Conservation (phyloP, 2,329 filamentous ascomycete species). For the Hymenoscyphus infarciens region DNA sequence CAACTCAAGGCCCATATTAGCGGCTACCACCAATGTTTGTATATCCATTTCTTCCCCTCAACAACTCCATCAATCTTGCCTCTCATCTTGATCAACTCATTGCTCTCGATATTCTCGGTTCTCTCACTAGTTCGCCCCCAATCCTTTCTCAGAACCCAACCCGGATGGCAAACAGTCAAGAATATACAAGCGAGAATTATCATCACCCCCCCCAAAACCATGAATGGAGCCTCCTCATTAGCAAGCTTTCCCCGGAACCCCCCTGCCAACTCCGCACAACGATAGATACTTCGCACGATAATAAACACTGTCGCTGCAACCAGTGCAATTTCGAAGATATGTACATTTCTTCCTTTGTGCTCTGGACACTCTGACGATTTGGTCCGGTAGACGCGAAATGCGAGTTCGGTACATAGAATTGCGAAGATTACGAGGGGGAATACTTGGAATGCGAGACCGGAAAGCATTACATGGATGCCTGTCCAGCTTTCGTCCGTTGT, state of each 20-base stretch:
- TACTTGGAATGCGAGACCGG: neutral
- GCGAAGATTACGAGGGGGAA: neutral
- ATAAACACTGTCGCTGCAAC: neutral
- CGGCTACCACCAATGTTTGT: neutral
- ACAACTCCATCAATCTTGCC: neutral
- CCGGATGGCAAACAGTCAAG: neutral
- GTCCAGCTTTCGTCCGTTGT: constrained; percentile 7
- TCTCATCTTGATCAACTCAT: neutral
- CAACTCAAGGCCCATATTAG: neutral
- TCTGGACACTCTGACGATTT: too few species aligned
- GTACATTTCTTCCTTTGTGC: neutral
- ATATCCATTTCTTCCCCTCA: neutral
- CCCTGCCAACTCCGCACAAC: neutral
- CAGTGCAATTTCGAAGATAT: neutral
- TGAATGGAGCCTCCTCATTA: neutral
- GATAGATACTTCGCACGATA: constrained; percentile 2
- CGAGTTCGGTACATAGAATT: neutral
- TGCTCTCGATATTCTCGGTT: neutral
- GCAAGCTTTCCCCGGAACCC: neutral
- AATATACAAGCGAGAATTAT: neutral
- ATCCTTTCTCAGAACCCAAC: neutral
- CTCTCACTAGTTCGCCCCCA: neutral
- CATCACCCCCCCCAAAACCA: constrained; percentile 5
- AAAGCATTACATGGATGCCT: neutral
- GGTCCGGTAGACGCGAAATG: too few species aligned